Evolutionary conservation across 345 rosid genomes (phyloP), one percentile per base, ranked within the genome.

Genomic region (Eucalyptus melliodora): DNA sequence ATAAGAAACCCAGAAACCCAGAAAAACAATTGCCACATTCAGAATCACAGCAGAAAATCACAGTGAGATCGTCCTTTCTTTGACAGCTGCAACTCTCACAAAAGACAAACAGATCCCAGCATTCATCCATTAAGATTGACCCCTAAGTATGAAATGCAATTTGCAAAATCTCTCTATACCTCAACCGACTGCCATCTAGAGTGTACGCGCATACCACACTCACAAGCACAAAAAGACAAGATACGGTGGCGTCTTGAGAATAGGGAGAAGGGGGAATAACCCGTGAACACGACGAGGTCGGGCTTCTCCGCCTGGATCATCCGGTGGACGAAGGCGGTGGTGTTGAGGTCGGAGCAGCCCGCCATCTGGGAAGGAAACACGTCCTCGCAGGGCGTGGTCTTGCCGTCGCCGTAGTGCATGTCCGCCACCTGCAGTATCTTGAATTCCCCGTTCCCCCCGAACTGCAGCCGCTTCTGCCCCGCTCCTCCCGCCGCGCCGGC

Each of bases 351-450:
- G 50, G 98, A 95, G 94, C 98, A 96, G 81, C 93, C 90, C 26
- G 89, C 83, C 56, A 88, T 31, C 89, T 97, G 96, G 53, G 87
- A 90, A 1, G 95, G 94, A 19, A 94, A 87, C 16, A 96, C 97
- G 88, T 97, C 92, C 81, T 69, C 26, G 89, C 97, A 96, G 44
- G 90, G 91, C 14, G 98, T 93, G 80, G 88, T 88, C 93, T 90
- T 94, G 91, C 99, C 98, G 62, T 94, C 65, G 13, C 95, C 99
- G 65, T 90, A 97, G 93, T 97, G 99, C 99, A 97, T 97, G 87
- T 97, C 99, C 16, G 99, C 98, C 56, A 96, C 96, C 92, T 97
- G 99, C 88, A 97, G 95, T 88, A 97, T 94, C 94, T 96, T 97
- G 89, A 97, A 96, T 91, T 94, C 89, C 45, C 99, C 98, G 60